Evolutionary conservation across 2,329 filamentous ascomycete genomes (phyloP).

Genomic region (Colletotrichum lentis): DNA sequence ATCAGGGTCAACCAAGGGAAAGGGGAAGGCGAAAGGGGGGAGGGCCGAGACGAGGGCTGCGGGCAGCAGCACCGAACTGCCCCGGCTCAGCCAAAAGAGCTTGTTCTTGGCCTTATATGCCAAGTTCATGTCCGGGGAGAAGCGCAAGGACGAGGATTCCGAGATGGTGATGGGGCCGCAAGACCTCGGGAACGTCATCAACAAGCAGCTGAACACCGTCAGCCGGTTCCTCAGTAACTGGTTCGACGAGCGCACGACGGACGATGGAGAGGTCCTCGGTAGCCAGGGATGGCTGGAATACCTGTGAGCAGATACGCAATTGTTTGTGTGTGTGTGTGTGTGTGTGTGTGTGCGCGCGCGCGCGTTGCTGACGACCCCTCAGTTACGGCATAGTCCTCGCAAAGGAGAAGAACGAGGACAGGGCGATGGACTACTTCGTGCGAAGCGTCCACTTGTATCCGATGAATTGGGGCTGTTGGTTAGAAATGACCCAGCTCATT

Average conservation of each 20-base stretch:
- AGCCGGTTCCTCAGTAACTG: conserved; percentile 80
- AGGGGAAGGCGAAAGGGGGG: conserved; percentile 62
- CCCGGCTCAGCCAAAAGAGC: conserved; percentile 83
- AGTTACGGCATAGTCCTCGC: conserved; percentile 88
- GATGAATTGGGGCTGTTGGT: conserved; percentile 98
- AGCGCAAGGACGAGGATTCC: conserved; percentile 93
- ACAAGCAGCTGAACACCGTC: conserved; percentile 83
- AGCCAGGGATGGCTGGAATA: conserved; percentile 96
- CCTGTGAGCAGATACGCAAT: conserved; percentile 56
- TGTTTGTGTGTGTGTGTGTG: no score
- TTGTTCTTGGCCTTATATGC: conserved; percentile 92
- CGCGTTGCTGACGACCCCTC: conserved; percentile 31
- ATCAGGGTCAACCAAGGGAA: conserved; percentile 60
- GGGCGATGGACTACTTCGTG: conserved; percentile 87
- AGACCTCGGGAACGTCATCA: conserved; percentile 83
- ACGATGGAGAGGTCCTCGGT: conserved; percentile 66
- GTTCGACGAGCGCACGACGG: conserved; percentile 72
- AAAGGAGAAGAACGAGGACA: conserved; percentile 87
- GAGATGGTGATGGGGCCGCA: conserved; percentile 97
- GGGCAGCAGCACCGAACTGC: conserved; percentile 49
- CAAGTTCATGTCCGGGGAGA: conserved; percentile 92
- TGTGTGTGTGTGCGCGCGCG: background rate
- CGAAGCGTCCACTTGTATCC: conserved; percentile 87
- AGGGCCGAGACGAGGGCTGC: conserved; percentile 39
- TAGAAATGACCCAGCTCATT: conserved; percentile 85